These are phyloP conservation scores for Fusarium nisikadoi DNA, from an alignment of 2,329 filamentous ascomycete species.

Conservation along the genomic window DNA sequence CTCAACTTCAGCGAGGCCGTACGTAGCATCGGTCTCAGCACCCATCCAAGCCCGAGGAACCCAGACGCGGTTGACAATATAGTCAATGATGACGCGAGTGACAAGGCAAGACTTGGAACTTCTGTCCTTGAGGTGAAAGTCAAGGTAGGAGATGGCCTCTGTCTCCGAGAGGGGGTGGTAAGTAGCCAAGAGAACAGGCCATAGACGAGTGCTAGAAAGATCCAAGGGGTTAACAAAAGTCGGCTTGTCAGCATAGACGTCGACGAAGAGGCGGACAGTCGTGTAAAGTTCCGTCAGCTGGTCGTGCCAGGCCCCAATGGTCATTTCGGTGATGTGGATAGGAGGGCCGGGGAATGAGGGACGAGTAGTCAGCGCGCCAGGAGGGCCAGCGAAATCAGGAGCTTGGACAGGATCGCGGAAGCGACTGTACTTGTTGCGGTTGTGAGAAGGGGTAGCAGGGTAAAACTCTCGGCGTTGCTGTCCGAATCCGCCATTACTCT, in stretches of 20 bases:
- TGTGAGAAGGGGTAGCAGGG: constrained; percentile 47
- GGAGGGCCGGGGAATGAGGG: constrained; percentile 41
- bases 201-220: constrained; percentile 47
- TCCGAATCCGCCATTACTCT: constrained; percentile 37
- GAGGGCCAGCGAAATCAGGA: constrained; percentile 29
- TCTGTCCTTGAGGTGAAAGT: constrained; percentile 53
- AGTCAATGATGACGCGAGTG: constrained; percentile 56
- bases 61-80: constrained; percentile 56
- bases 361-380: constrained; percentile 34
- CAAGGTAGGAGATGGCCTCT: constrained; percentile 55
- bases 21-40: constrained; percentile 50
- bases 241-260: constrained; percentile 48
- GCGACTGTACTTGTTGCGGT: constrained; percentile 46
- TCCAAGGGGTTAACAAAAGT: constrained; percentile 45
- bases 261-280: constrained; percentile 51
- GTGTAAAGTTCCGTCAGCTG: constrained; percentile 52
- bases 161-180: constrained; percentile 52
- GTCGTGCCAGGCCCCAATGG: constrained; percentile 50
- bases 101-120: constrained; percentile 56
- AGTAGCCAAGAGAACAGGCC: constrained; percentile 51
- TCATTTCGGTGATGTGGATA: constrained; percentile 51
- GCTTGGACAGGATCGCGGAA: constrained; percentile 41
- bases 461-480: constrained; percentile 42
- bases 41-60: constrained; percentile 53
- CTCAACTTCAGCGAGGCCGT: constrained; percentile 50